phyloP scores from a whole-genome alignment of 192 early-diverging fungal species.

The Coemansia nantahalensis region DNA sequence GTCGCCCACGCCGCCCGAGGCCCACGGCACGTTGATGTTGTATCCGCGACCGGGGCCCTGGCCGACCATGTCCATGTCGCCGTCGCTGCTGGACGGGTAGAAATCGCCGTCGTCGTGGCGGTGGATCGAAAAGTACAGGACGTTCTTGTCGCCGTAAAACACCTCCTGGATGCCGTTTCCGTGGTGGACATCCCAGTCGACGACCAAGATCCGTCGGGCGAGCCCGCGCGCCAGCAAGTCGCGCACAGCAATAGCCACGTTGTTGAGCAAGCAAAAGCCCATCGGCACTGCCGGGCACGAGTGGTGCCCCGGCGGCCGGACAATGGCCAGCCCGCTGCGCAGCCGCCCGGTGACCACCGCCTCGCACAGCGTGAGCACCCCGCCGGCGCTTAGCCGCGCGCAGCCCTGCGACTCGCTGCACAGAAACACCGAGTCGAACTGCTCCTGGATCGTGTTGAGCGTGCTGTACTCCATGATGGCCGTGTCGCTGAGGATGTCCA shows the following conservation, averaged over 20 bases:
- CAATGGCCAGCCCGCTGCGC: constrained; percentile 79
- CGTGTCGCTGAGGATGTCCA: constrained; percentile 41
- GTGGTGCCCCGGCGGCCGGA: constrained; percentile 94
- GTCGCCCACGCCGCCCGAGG: constrained; percentile 67
- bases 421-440: constrained; percentile 70
- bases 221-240: constrained; percentile 55
- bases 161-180: constrained; percentile 90
- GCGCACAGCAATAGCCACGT: constrained; percentile 80
- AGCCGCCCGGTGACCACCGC: constrained; percentile 65
- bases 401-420: constrained; percentile 61
- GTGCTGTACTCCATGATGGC: constrained; percentile 54
- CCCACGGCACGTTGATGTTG: constrained; percentile 92
- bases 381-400: constrained; percentile 72
- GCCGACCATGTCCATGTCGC: constrained; percentile 59
- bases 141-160: constrained; percentile 73
- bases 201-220: constrained; percentile 65
- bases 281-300: constrained; percentile 70
- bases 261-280: constrained; percentile 91
- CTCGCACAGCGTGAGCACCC: constrained; percentile 67
- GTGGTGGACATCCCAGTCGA: constrained; percentile 97
- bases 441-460: constrained; percentile 34
- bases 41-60: constrained; percentile 60
- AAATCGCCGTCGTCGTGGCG: constrained; percentile 75
- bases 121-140: constrained; percentile 88
- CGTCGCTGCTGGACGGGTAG: constrained; percentile 68